These are phyloP conservation scores for Tricholoma bakamatsutake DNA, from an alignment of 768 basidiomycete genomes.

Conservation along the genomic window DNA sequence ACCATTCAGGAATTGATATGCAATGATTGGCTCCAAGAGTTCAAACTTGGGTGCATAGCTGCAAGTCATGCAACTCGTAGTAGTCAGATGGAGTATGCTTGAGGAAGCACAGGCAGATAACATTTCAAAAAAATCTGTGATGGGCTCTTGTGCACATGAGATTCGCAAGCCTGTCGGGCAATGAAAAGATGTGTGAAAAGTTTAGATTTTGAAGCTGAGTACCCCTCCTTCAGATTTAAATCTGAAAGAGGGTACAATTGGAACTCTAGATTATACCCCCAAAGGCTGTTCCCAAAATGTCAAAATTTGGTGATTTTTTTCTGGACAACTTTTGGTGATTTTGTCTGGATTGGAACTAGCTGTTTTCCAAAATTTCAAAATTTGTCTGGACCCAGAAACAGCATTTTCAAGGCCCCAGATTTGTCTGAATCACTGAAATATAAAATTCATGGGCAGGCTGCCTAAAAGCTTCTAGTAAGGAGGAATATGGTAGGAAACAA, in stretches of 20 bases:
- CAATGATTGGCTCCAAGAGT: neutral
- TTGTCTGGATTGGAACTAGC: too few relatives aligned
- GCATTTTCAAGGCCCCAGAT: too few relatives aligned
- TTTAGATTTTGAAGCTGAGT: neutral
- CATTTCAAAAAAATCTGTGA: neutral
- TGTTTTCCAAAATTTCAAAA: too few relatives aligned
- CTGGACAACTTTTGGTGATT: too few relatives aligned
- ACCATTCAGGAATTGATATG: neutral
- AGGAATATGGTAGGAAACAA: too few relatives aligned
- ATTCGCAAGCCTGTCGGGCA: neutral
- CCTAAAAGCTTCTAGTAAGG: too few relatives aligned
- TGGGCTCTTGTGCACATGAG: neutral
- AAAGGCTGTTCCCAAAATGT: too few relatives aligned
- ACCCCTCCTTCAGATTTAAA: neutral
- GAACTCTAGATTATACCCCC: neutral
- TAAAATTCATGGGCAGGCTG: too few relatives aligned
- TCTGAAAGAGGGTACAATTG: neutral
- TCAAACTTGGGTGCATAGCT: neutral
- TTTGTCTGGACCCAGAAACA: too few relatives aligned
- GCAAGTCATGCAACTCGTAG: neutral
- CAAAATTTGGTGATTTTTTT: too few relatives aligned
- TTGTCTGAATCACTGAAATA: too few relatives aligned
- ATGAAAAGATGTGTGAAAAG: neutral
- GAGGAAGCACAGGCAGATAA: neutral
- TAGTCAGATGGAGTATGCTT: neutral